These are phyloP conservation scores for Sporothrix brunneoviolacea DNA, from an alignment of 2,329 filamentous ascomycete species.

Conservation along the genomic window DNA sequence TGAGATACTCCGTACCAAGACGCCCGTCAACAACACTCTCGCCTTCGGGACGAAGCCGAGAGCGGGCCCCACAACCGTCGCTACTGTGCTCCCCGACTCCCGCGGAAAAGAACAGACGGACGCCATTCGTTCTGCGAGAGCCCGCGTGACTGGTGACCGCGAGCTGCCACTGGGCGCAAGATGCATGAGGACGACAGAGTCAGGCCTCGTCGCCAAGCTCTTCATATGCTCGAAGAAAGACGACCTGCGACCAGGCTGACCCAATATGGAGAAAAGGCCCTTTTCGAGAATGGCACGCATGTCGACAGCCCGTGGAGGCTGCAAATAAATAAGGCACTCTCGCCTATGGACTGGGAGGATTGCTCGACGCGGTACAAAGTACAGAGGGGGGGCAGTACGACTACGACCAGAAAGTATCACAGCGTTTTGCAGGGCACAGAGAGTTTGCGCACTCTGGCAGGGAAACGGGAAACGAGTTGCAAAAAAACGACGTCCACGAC, in stretches of 20 bases:
- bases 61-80: constrained; percentile 4
- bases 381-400: too few relatives aligned
- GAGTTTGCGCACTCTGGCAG: too few relatives aligned
- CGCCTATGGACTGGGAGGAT: background rate
- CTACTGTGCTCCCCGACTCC: too few relatives aligned
- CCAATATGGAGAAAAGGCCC: constrained; percentile 1
- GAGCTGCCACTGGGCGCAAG: too few relatives aligned
- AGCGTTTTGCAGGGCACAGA: too few relatives aligned
- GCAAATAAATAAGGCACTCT: background rate
- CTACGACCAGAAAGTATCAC: too few relatives aligned
- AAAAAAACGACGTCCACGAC: constrained; percentile 1
- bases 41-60: constrained; percentile 4
- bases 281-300: too few relatives aligned
- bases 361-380: too few relatives aligned
- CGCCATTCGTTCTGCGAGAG: background rate
- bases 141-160: constrained; percentile 3
- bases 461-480: background rate
- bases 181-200: too few relatives aligned
- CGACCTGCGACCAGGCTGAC: background rate
- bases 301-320: constrained; percentile 3
- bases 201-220: too few relatives aligned
- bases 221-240: too few relatives aligned
- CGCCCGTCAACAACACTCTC: background rate
- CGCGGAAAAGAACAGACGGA: too few relatives aligned
- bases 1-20: background rate